These are phyloP conservation scores for Epichloe scottii DNA, from an alignment of 2,329 filamentous ascomycete species.

Conservation along the genomic window DNA sequence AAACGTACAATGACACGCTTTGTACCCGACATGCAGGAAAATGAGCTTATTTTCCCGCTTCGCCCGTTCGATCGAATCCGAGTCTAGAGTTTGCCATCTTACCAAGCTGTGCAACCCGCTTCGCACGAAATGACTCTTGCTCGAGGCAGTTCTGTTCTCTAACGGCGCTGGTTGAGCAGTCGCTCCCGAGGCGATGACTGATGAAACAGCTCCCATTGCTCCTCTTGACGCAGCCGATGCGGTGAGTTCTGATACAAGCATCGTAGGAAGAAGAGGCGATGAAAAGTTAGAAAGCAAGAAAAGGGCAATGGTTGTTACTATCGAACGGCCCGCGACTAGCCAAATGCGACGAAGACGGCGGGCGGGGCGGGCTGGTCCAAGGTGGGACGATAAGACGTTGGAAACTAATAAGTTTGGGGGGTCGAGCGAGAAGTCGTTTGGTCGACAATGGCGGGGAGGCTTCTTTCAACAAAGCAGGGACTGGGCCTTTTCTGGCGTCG, in stretches of 20 bases:
- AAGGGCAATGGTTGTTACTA: not conserved
- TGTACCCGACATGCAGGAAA: constrained; percentile 90
- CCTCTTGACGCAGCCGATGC: constrained; percentile 22
- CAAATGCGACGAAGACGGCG: not conserved
- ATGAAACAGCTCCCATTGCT: constrained; percentile 11
- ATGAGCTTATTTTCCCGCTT: constrained; percentile 75
- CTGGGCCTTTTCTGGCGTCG: not conserved
- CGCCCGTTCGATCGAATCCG: constrained; percentile 64
- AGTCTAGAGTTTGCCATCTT: constrained; percentile 80
- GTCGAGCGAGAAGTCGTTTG: not conserved
- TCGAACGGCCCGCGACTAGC: not conserved
- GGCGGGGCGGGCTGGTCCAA: not conserved
- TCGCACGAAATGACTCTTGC: constrained; percentile 46
- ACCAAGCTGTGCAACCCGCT: constrained; percentile 72
- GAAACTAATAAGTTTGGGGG: not conserved
- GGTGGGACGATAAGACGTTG: not conserved
- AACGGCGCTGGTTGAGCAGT: constrained; percentile 13
- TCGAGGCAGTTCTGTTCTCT: constrained; percentile 23
- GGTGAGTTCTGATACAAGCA: constrained; percentile 27
- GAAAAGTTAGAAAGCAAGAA: not conserved
- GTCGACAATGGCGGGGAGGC: not conserved
- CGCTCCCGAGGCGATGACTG: constrained; percentile 2
- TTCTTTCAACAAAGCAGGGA: not conserved
- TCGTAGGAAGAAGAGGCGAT: constrained; percentile 8
- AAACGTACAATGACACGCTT: constrained; percentile 78